phyloP scores from a whole-genome alignment of 2,329 filamentous ascomycete genomes.

The Karstenula rhodostoma region DNA sequence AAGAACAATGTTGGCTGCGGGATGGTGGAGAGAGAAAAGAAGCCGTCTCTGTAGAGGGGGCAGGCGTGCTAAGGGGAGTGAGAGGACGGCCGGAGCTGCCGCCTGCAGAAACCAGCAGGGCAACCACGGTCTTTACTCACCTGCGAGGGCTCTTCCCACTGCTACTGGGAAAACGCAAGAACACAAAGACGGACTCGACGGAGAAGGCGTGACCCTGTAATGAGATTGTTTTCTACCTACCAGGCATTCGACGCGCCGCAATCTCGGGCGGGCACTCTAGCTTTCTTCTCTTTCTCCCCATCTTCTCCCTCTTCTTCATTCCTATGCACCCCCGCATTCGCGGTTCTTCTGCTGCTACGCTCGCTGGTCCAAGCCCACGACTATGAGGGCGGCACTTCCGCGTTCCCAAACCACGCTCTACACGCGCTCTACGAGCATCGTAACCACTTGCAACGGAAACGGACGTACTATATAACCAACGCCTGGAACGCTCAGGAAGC shows the following conservation, averaged over 20 bases:
- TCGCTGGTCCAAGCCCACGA: not conserved
- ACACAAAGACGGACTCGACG: not conserved
- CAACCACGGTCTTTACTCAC: not conserved
- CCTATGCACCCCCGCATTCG: not conserved
- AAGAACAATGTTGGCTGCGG: constrained; percentile 27
- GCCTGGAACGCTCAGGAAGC: constrained; percentile 18
- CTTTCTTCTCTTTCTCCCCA: not conserved
- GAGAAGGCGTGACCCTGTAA: not conserved
- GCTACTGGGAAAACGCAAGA: not conserved
- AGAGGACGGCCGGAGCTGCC: not conserved
- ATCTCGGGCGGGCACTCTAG: not conserved
- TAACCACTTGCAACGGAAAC: constrained; percentile 30
- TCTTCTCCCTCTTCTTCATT: not conserved
- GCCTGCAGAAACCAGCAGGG: not conserved
- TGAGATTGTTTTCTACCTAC: constrained; percentile 15
- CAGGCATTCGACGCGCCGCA: not conserved
- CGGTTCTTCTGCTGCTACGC: not conserved
- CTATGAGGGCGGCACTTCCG: not conserved
- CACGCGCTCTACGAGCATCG: constrained; percentile 26
- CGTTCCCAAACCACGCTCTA: not conserved
- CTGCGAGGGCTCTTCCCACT: not conserved
- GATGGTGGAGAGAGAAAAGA: constrained; percentile 19
- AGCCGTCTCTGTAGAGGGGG: constrained; percentile 8
- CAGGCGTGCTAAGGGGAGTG: constrained; percentile 6
- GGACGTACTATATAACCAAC: constrained; percentile 25